Conservation (phyloP, 305 asterid genomes). For the Andrographis paniculata region DNA sequence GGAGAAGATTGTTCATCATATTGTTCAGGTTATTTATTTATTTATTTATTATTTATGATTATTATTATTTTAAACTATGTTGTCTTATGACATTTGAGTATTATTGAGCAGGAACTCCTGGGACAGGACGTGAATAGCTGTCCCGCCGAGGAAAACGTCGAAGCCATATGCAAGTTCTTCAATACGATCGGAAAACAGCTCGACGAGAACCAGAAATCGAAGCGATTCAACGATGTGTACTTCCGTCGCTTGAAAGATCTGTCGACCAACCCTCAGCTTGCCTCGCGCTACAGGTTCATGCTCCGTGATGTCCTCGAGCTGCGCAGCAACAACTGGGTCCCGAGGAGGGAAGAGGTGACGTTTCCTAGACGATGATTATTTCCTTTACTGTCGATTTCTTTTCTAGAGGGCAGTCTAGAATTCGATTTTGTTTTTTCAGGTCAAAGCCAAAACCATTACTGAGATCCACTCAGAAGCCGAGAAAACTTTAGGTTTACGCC, state of each 20-base stretch:
- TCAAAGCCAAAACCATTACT: constrained; percentile 78
- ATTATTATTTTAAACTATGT: constrained; percentile 8
- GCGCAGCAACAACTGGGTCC: constrained; percentile 83
- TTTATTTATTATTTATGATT: background rate
- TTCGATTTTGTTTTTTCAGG: constrained; percentile 29
- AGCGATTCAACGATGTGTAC: constrained; percentile 60
- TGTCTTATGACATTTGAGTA: constrained; percentile 12
- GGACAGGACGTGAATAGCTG: constrained; percentile 55
- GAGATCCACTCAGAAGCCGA: constrained; percentile 96
- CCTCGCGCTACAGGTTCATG: constrained; percentile 67
- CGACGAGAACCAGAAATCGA: constrained; percentile 70
- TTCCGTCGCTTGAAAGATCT: constrained; percentile 65
- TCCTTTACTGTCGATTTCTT: background rate
- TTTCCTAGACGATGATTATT: background rate
- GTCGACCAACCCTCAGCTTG: constrained; percentile 64
- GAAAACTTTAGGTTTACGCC: constrained; percentile 83
- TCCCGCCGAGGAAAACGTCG: constrained; percentile 92
- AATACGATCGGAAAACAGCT: constrained; percentile 92
- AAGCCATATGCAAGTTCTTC: constrained; percentile 96
- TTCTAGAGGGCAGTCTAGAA: background rate
- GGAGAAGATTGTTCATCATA: constrained; percentile 88
- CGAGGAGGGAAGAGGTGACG: constrained; percentile 89
- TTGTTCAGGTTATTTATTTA: constrained; percentile 59
- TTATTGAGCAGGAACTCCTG: constrained; percentile 54
- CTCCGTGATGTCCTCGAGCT: constrained; percentile 71